Percentiles rank a stretch among this genome's conserved stretches.
These are phyloP conservation scores for Rhizoclosmatium globosum DNA, from an alignment of 192 early-diverging fungal genomes.

Conservation along the genomic window DNA sequence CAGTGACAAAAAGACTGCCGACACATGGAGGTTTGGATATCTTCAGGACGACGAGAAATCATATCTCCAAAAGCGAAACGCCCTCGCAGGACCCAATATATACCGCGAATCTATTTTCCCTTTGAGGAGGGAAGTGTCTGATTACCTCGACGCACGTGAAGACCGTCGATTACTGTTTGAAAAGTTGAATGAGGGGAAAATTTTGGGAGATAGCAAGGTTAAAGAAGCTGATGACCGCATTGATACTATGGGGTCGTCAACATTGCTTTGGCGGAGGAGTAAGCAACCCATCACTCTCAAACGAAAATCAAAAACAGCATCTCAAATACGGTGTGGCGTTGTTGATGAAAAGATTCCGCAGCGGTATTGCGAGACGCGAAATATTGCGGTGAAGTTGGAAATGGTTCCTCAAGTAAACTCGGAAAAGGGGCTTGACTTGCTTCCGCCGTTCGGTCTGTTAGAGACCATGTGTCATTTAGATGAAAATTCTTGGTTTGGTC, in stretches of 20 bases:
- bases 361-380: constrained; percentile 35
- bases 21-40: background rate
- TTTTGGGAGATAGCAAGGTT: background rate
- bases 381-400: constrained; percentile 27
- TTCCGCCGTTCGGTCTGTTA: constrained; percentile 9
- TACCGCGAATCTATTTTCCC: background rate
- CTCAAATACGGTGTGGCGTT: constrained; percentile 11
- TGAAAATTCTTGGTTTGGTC: constrained; percentile 33
- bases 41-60: background rate
- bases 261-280: background rate
- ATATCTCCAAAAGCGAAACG: background rate
- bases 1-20: background rate
- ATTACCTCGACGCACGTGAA: too few relatives aligned
- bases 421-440: background rate
- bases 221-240: background rate
- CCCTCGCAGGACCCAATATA: background rate
- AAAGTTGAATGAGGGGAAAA: background rate
- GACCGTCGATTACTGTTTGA: background rate
- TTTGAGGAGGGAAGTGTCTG: too few relatives aligned
- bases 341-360: constrained; percentile 30
- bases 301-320: background rate
- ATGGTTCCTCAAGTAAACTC: background rate
- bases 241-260: background rate
- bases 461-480: constrained; percentile 17
- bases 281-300: background rate